These are phyloP conservation scores for Austroboletus festivus DNA, from an alignment of 768 basidiomycete genomes.

Conservation along the genomic window DNA sequence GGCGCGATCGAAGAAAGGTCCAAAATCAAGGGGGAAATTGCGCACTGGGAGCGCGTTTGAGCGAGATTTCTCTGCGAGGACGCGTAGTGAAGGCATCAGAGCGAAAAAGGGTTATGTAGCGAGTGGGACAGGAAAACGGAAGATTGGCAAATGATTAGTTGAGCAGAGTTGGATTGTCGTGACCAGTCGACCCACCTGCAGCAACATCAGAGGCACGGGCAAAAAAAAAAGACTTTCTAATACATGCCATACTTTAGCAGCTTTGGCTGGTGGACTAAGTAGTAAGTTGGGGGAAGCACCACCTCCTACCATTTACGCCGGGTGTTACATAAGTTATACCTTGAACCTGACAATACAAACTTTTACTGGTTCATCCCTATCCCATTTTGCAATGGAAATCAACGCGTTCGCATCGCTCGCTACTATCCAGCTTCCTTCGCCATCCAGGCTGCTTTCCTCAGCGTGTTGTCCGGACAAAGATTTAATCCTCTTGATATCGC, in stretches of 20 bases:
- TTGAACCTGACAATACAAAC: too few species aligned
- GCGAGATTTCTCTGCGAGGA: conserved; percentile 50
- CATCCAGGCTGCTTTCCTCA: conserved; percentile 54
- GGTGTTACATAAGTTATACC: too few species aligned
- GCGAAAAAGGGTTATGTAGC: conserved; percentile 61
- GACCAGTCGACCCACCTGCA: too few species aligned
- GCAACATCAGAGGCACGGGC: too few species aligned
- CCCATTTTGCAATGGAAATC: conserved; percentile 33
- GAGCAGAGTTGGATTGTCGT: too few species aligned
- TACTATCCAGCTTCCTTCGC: conserved; percentile 51
- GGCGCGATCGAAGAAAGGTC: conserved; percentile 34
- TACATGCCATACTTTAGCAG: too few species aligned
- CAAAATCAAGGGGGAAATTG: conserved; percentile 29
- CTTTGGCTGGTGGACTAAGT: too few species aligned
- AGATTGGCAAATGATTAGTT: conserved; percentile 39
- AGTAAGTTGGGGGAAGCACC: conserved; percentile 20
- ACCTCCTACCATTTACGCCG: too few species aligned
- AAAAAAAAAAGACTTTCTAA: too few species aligned
- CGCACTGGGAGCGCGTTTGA: conserved; percentile 49
- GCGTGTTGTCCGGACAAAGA: conserved; percentile 89
- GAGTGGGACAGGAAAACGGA: conserved; percentile 51
- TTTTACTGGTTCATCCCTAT: not conserved
- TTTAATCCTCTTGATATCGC: conserved; percentile 63
- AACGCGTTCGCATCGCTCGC: conserved; percentile 56
- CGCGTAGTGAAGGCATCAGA: conserved; percentile 54